Percentiles rank a stretch among this genome's conserved stretches.
Conservation (phyloP, 1,284 basidiomycete genomes). For the Porphyrellus sp. region DNA sequence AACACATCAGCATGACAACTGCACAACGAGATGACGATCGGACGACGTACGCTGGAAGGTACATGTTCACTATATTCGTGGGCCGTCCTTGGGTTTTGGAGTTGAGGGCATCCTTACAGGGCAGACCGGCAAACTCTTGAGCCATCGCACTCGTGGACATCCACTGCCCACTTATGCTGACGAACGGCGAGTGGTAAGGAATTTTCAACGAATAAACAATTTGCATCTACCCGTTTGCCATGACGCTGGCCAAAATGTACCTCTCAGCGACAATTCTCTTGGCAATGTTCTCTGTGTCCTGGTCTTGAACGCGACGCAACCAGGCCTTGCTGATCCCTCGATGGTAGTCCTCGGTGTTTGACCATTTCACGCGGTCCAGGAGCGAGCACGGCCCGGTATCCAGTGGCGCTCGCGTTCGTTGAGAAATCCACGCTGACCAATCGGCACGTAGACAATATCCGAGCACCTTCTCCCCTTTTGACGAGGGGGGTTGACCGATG, state of each 20-base stretch:
- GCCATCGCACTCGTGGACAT: conserved; percentile 63
- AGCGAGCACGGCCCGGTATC: conserved; percentile 7
- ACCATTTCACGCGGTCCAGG: conserved; percentile 50
- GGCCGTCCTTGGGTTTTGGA: conserved; percentile 23
- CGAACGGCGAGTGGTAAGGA: conserved; percentile 8
- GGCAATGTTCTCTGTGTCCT: conserved; percentile 42
- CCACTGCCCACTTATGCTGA: conserved; percentile 63
- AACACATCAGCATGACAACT: conserved; percentile 10
- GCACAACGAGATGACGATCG: conserved; percentile 3
- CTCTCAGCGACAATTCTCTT: conserved; percentile 53
- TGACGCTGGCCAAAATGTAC: conserved; percentile 64
- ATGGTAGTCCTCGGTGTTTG: conserved; percentile 67
- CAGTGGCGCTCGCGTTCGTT: conserved; percentile 18
- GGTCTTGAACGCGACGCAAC: conserved; percentile 45
- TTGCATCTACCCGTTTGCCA: conserved; percentile 55
- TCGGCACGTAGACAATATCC: conserved; percentile 47
- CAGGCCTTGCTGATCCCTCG: conserved; percentile 63
- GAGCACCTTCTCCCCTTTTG: conserved; percentile 1
- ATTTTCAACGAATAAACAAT: neutral
- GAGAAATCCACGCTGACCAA: conserved; percentile 57
- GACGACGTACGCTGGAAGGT: conserved; percentile 62
- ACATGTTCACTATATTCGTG: conserved; percentile 54
- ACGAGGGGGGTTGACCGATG: conserved; percentile 43
- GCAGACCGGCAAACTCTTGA: conserved; percentile 57
- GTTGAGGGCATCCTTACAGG: conserved; percentile 18